Evolutionary conservation across 805 yeast species (phyloP).

Genomic region (Saccharomyces jurei): DNA sequence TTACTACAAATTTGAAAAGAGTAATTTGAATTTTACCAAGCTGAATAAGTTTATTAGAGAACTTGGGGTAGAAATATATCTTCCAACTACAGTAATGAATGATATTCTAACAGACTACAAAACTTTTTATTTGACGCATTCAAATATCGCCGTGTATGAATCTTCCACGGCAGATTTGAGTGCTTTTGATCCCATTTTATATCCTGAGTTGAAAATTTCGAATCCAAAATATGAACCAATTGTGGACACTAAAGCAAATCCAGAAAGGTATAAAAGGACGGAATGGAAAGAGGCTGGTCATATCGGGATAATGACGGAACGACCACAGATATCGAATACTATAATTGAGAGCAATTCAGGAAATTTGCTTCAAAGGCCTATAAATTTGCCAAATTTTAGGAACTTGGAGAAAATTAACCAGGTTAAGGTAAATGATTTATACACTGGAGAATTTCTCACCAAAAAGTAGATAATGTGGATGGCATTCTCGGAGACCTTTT

Average conservation of each 20-base stretch:
- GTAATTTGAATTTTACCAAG: constrained; percentile 37
- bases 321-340: constrained; percentile 38
- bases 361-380: constrained; percentile 16
- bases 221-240: constrained; percentile 24
- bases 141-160: constrained; percentile 22
- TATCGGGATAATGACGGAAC: constrained; percentile 32
- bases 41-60: constrained; percentile 39
- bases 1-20: constrained; percentile 46
- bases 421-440: constrained; percentile 24
- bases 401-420: constrained; percentile 57
- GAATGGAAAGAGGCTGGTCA: constrained; percentile 31
- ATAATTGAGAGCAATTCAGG: constrained; percentile 19
- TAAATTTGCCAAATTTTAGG: constrained; percentile 47
- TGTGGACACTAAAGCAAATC: neutral
- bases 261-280: constrained; percentile 20
- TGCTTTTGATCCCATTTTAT: constrained; percentile 21
- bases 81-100: constrained; percentile 45
- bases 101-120: constrained; percentile 32
- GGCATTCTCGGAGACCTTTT: no score
- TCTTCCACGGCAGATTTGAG: constrained; percentile 4
- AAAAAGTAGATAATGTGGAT: neutral
- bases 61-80: constrained; percentile 37
- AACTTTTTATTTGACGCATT: constrained; percentile 30
- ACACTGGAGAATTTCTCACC: constrained; percentile 5
- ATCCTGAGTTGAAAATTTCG: constrained; percentile 23